Percentiles rank a stretch among this genome's conserved stretches.
These are phyloP conservation scores for Colletotrichum chlorophyti DNA, from an alignment of 2,329 filamentous ascomycete genomes.

Conservation along the genomic window DNA sequence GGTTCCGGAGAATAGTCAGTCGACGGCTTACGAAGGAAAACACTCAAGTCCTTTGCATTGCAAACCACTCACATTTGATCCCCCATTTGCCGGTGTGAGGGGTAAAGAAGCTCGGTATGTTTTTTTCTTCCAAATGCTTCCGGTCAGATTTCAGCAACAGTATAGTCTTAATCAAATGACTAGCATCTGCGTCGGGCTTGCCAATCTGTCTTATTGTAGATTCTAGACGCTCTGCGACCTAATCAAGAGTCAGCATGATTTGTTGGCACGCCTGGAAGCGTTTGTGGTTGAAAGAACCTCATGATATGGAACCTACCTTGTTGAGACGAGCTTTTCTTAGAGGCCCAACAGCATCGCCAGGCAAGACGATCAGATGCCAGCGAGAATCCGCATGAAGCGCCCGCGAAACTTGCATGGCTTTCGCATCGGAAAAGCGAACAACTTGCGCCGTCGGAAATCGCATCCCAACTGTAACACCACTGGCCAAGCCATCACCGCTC, in stretches of 20 bases:
- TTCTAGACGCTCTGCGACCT: neutral
- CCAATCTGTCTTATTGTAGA: neutral
- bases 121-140: neutral
- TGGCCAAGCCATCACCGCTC: conserved; percentile 45
- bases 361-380: conserved; percentile 46
- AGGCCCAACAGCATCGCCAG: neutral
- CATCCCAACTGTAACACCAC: conserved; percentile 56
- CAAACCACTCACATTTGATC: neutral
- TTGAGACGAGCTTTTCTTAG: neutral
- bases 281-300: neutral
- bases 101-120: neutral
- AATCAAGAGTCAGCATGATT: neutral
- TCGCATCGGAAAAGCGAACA: conserved; percentile 65
- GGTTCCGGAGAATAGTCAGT: neutral
- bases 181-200: too few species aligned
- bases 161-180: neutral
- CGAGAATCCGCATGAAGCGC: conserved; percentile 52
- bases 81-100: neutral
- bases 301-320: neutral
- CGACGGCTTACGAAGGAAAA: too few species aligned
- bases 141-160: conserved; percentile 9
- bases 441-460: conserved; percentile 65
- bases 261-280: too few species aligned
- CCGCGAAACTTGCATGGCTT: conserved; percentile 59
- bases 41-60: too few species aligned